A percentile compares a stretch with the other conserved stretches of the same genome.
Conservation (phyloP, 2,329 filamentous ascomycete species). For the Metarhizium anisopliae region DNA sequence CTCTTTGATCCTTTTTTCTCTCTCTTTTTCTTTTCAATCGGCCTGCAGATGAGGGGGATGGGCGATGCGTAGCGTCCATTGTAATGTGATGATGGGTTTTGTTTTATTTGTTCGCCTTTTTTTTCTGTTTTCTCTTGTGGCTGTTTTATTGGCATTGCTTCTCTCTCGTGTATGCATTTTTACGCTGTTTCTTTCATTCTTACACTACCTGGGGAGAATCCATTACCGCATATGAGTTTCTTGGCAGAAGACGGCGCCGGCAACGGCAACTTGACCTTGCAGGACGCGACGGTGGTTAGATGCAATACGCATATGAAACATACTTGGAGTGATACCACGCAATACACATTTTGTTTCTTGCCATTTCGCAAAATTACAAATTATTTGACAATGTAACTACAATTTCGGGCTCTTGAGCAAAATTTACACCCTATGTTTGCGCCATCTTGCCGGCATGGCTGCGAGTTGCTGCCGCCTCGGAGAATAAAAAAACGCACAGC, state of each 20-base stretch:
- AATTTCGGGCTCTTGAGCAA: too few species aligned
- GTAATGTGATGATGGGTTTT: background rate
- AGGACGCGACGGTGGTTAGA: background rate
- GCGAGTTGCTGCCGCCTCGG: too few species aligned
- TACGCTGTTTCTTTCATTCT: background rate
- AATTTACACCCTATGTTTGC: too few species aligned
- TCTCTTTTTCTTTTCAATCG: background rate
- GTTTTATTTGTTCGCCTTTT: background rate
- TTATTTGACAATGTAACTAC: too few species aligned
- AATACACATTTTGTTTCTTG: background rate
- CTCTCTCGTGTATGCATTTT: background rate
- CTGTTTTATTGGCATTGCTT: background rate
- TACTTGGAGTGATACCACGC: background rate
- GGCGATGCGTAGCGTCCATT: background rate
- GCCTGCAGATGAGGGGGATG: background rate
- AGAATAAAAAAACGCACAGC: background rate
- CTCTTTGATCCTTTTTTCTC: background rate
- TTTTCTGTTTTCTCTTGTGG: background rate
- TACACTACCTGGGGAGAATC: background rate
- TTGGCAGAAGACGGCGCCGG: background rate
- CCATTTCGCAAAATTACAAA: too few species aligned
- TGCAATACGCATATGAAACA: background rate
- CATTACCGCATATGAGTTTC: background rate
- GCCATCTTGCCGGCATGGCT: too few species aligned
- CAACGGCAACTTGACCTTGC: constrained; percentile 1